These are phyloP conservation scores for Neofusicoccum ribis DNA, from an alignment of 2,329 filamentous ascomycete species.

Conservation along the genomic window DNA sequence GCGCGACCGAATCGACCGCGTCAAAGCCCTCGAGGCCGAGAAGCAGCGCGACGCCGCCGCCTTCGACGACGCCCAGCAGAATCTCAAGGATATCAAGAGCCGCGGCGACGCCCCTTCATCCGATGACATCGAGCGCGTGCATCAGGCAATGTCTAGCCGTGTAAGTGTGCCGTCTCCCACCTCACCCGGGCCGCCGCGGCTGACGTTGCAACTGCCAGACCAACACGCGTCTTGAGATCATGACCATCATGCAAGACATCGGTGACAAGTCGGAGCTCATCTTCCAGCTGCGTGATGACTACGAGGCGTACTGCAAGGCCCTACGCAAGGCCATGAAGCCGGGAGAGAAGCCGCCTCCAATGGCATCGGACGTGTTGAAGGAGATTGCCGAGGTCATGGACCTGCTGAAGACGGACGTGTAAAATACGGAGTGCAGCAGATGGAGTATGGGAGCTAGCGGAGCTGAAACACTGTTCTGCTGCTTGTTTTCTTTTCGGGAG, in stretches of 20 bases:
- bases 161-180: neutral
- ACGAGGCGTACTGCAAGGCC: neutral
- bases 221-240: conserved; percentile 2
- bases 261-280: neutral
- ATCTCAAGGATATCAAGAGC: neutral
- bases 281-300: conserved; percentile 5
- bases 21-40: conserved; percentile 10
- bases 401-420: neutral
- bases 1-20: conserved; percentile 7
- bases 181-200: neutral
- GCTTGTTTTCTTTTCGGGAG: neutral
- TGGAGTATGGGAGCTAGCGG: too few relatives aligned
- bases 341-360: neutral
- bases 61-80: conserved; percentile 3
- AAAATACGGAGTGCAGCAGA: neutral
- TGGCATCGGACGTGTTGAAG: conserved; percentile 1
- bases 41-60: neutral
- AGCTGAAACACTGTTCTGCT: too few relatives aligned
- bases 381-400: conserved; percentile 11
- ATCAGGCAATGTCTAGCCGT: neutral
- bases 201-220: neutral
- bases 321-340: neutral
- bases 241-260: conserved; percentile 13
- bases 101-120: neutral
- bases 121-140: neutral